Evolutionary conservation across 2,329 filamentous ascomycete genomes (phyloP), one percentile per base, ranked within the genome.

Genomic region (Trichoderma simmonsii): DNA sequence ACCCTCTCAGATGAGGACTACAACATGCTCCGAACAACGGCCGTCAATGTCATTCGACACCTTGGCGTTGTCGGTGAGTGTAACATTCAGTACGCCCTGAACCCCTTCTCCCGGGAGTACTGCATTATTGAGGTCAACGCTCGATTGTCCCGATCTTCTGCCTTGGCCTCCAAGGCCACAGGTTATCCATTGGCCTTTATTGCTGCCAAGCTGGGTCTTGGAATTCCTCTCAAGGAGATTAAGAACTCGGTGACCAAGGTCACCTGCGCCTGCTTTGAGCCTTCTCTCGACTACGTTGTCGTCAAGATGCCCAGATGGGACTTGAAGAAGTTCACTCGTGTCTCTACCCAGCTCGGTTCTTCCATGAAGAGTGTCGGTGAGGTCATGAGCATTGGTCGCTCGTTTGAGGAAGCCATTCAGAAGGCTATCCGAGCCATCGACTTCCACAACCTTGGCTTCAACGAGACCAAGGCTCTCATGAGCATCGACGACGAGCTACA

Each of bases 281-380:
- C 96, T 28, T 98, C 96, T 15, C 90, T 99, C 15, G 96, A 99
- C 82, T 99, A 99, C 81, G 93, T 97, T 67, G 96, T 98, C 21
- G 95, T 98, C 77, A 99, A 99, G 89, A 98, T 99, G 86, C 96
- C 96, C 61, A 90, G 96, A 77, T 99, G 96, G 96, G 96, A 99
- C 84, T 84, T 99, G 79, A 98, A 98, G 87, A 99, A 99, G 85
- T 99, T 99, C 83, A 97, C 93, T 32, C 91, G 96, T 76, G 96
- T 98, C 26, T 98, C 95, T 4, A 98, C 95, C 1, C 92, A 97
- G 79, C 91, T 99, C 28, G 95, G 95, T 34, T 98, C 96, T 3
- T 97, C 95, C 14, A 99, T 99, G 96, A 99, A 98, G 91, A 97
- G 94, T 88, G 95, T 99, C 68, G 96, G 96, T 79, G 96, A 99